These are phyloP conservation scores for Porcisia hertigi DNA, from an alignment of 208 protist genomes.

Conservation along the genomic window DNA sequence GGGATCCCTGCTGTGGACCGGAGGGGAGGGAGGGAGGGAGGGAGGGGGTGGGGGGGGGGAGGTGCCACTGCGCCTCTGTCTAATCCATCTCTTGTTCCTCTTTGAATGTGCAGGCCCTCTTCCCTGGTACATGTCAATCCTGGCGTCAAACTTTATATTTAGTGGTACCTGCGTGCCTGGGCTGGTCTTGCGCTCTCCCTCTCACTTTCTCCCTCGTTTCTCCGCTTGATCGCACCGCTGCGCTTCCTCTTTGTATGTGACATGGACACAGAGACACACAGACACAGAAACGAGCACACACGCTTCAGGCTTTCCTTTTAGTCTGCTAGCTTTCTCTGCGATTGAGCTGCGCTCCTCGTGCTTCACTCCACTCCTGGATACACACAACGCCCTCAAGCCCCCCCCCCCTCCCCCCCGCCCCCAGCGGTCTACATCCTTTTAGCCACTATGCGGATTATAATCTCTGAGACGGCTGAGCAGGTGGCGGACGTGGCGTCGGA, in stretches of 20 bases:
- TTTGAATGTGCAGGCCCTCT: background rate
- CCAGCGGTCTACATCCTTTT: background rate
- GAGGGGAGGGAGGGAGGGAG: no score
- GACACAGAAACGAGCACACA: background rate
- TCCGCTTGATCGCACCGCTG: no score
- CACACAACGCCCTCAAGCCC: background rate
- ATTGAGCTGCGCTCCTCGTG: background rate
- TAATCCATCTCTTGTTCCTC: background rate
- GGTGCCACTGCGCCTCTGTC: background rate
- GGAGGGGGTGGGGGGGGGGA: background rate
- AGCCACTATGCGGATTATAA: conserved; percentile 90
- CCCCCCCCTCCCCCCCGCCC: background rate
- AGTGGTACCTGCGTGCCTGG: background rate
- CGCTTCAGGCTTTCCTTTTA: background rate
- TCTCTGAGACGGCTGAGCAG: conserved; percentile 61
- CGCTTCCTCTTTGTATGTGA: background rate
- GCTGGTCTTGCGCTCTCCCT: background rate
- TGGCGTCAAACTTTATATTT: background rate
- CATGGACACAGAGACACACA: no score
- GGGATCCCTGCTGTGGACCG: background rate
- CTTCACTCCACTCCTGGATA: no score
- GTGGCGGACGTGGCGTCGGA: conserved; percentile 79
- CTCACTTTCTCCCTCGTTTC: background rate
- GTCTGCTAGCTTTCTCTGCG: background rate
- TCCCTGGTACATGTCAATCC: background rate